Conservation (phyloP, 2,329 filamentous ascomycete genomes). For the Phyllachora maydis region DNA sequence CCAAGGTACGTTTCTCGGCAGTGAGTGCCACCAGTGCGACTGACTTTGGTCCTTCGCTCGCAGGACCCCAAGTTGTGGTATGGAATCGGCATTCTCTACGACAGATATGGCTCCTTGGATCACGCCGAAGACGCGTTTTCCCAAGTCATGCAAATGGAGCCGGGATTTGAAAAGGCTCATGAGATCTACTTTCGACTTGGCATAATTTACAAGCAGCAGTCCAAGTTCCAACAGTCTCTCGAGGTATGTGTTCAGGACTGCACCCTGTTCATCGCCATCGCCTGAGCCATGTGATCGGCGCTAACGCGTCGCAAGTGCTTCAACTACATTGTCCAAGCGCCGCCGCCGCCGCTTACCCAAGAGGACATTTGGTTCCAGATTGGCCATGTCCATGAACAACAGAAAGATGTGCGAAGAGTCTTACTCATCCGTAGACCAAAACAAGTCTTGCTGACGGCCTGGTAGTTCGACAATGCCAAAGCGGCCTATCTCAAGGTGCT, state of each 20-base stretch:
- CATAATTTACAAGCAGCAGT: constrained; percentile 99
- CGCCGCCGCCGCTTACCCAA: constrained; percentile 78
- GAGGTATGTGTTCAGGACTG: constrained; percentile 56
- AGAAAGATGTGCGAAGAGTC: constrained; percentile 66
- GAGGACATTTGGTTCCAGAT: constrained; percentile 99
- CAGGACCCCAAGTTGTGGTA: constrained; percentile 95
- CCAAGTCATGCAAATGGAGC: constrained; percentile 97
- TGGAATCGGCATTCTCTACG: constrained; percentile 92
- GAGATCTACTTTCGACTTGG: constrained; percentile 97
- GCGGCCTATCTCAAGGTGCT: constrained; percentile 80
- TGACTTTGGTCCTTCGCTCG: too few species aligned
- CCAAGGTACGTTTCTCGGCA: constrained; percentile 60
- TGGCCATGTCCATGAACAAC: constrained; percentile 93
- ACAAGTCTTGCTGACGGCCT: constrained; percentile 5
- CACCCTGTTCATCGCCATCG: too few species aligned
- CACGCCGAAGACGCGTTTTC: constrained; percentile 97
- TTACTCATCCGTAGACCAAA: not conserved
- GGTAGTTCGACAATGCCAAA: constrained; percentile 80
- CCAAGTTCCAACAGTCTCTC: constrained; percentile 79
- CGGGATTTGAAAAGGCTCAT: constrained; percentile 94
- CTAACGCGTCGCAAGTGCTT: constrained; percentile 49
- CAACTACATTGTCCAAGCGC: constrained; percentile 89
- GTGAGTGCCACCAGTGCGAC: too few species aligned
- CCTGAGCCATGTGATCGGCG: too few species aligned
- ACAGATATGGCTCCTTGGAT: constrained; percentile 86